Evolutionary conservation across 495 filamentous ascomycete genomes (phyloP).

Genomic region (Talaromyces proteolyticus): DNA sequence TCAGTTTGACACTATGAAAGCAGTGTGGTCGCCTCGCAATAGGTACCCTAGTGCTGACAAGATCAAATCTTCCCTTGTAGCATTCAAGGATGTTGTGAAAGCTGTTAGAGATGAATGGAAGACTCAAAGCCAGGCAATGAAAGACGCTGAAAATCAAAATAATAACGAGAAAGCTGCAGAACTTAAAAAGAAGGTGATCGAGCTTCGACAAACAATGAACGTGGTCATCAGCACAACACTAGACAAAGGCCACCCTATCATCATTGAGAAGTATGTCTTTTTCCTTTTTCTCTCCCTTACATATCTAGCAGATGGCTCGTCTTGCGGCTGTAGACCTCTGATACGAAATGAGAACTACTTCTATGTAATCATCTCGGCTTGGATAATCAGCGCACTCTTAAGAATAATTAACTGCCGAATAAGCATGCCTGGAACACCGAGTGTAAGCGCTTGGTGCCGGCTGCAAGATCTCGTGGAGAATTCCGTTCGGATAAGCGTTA

Average conservation of each 20-base stretch:
- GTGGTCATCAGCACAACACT: conserved; percentile 53
- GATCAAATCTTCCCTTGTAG: conserved; percentile 44
- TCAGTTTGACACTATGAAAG: conserved; percentile 57
- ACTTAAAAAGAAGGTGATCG: conserved; percentile 42
- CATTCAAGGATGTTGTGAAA: conserved; percentile 59
- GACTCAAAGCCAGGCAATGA: conserved; percentile 50
- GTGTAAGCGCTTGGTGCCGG: not conserved
- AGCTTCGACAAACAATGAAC: conserved; percentile 54
- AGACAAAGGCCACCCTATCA: conserved; percentile 55
- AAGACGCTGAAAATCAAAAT: conserved; percentile 49
- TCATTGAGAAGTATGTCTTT: conserved; percentile 58
- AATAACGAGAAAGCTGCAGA: conserved; percentile 31
- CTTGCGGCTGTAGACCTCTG: conserved; percentile 24
- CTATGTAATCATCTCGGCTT: conserved; percentile 27
- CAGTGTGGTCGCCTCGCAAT: conserved; percentile 58
- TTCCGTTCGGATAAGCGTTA: not conserved
- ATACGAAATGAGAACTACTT: conserved; percentile 28
- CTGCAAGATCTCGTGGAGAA: too few species aligned
- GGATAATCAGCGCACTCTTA: conserved; percentile 18
- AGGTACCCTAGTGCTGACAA: conserved; percentile 34
- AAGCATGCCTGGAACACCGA: conserved; percentile 1
- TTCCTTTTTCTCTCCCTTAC: conserved; percentile 12
- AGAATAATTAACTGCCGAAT: conserved; percentile 14
- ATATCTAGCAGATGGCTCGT: conserved; percentile 15
- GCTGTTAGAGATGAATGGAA: conserved; percentile 59